Evolutionary conservation across 2,329 filamentous ascomycete genomes (phyloP), one percentile per base, ranked within the genome.

Genomic region (Colletotrichum acutatum): DNA sequence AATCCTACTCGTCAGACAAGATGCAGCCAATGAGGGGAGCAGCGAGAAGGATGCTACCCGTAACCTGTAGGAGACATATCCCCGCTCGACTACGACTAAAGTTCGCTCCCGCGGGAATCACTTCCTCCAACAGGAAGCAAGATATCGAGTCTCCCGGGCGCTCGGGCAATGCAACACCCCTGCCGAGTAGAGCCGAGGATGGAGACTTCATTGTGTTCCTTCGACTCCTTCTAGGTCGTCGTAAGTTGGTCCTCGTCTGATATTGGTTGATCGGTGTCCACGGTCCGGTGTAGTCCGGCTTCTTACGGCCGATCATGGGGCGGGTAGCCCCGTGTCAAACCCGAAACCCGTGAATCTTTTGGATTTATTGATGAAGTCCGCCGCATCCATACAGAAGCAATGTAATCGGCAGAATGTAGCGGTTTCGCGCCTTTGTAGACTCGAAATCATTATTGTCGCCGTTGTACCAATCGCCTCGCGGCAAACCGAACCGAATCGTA

Each of bases 341-440:
- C 42, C 42, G 42, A 49, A 49, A 3, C 42, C 42, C 42, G 42
- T n/a, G 19, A 22, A 22, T 3, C 8, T 19, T 49, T 22, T 49
- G 19, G 42, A 49, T 19, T 49, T 49, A 49, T 49, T 4, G 4
- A 49, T 22, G 42, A 22, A 4, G 42, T 22, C 3, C 7, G 7
- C 42, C 19, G 42, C 19, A 4, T 9, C 22, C 7, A n/a, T 11
- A 9, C 19, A 49, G 42, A 49, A 49, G 42, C 12, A 14, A 24
- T 8, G 3, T 5, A 5, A 5, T 56, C 5, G 24, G 53, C 6
- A 22, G 5, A 53, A 56, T 16, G 22, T 28, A 56, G 53, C 53
- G 22, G 11, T 34, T 80, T 79, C 22, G 71, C 71, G 12, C 79
- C 19, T 49, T n/a, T 49, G 42, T 49, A 49, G 42, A 46, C 16